Base-by-base conservation (phyloP, 2,329 filamentous ascomycete genomes). In the Fusarium sp. region DNA sequence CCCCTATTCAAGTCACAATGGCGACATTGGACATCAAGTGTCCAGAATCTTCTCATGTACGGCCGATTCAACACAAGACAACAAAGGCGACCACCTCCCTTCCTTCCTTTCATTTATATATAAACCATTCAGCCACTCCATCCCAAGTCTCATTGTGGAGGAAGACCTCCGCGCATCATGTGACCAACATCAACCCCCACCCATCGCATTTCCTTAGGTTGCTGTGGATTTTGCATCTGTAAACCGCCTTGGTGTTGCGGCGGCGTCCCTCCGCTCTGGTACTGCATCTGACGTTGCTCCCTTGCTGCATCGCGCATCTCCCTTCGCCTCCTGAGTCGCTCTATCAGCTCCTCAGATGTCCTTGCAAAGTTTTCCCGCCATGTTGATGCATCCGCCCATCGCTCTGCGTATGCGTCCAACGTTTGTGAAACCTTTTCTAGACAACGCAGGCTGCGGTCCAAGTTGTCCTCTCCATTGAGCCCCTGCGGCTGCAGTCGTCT, bases 381-480 rank as follows among this genome's bases (percentile, higher is more conserved):
- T 68, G 86, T 84, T 37, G 86, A 82, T 2, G 89, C 88, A 68
- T 91, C 86, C 5, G 87, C 86, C 91, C 91, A 92, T 3, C 89
- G 84, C 71, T 89, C 85, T 37, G 90, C 89, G 67, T 89, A 92
- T n/a, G 84, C 86, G 16, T 83, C 84, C 20, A 92, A 81, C 1
- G 88, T 90, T 69, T 88, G 84, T 5, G 85, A 84, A 9, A 90
- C 88, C 48, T 85, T 85, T 63, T 88, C 86, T 1, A 92, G 81
- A 64, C 89, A 90, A 32, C 84, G 83, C 16, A 92, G 76, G 68
- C 89, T 91, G 34, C 90, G 84, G 20, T 89, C 86, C 10, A 91
- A 77, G 69, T 90, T 90, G 67, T 89, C 86, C 6, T 85, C 82
- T 5, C 82, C 81, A 1, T 83, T 80, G 16, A 82, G 81, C 16